Base-by-base conservation (phyloP, 176 grass and related monocot genomes). In the Avena eriantha region DNA sequence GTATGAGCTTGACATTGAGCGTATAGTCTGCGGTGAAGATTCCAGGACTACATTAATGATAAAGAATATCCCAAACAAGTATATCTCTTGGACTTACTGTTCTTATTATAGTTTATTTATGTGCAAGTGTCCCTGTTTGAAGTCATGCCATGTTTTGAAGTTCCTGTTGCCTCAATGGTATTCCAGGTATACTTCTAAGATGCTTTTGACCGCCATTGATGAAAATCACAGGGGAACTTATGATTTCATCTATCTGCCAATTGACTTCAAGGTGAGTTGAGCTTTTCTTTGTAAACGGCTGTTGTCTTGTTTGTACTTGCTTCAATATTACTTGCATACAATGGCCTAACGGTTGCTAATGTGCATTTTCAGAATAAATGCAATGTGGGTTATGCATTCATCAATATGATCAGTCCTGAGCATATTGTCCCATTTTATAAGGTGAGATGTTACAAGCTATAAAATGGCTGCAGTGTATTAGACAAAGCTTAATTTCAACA, bases 41-140 rank as follows among this genome's bases (percentile, higher is more conserved):
- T 70, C 88, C 55, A 80, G 96, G 14, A 98, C 96, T 51, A 98
- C 96, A 57, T 82, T 98, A 72, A 98, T 98, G 96, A 95, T 98
- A 78, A 98, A 98, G 83, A 98, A 98, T 76, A 98, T 98, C 66
- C 96, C 96, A 61, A 98, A 98, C 82, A 98, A 98, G 96, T 98
- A 93, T 53, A 86, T 79, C 24, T 45, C 36, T 76, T 21, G 70
- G 66, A 81, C 75, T 53, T 69, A 64, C 55, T 82, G 64, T 55
- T 70, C 80, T 82, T 59, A 54, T 64, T 63, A 29, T 78, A 54
- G 69, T 73, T 90, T 82, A 70, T 73, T 90, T 84, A 70, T 95
- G 79, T 87, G 89, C 87, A 92, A 81, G 65, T 73, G 8, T 49
- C 5, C 85, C 18, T 81, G 35, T 67, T 81, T 85, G 3, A 76